Base-by-base conservation (phyloP, 345 rosid species). In the Melastoma malabathricum region DNA sequence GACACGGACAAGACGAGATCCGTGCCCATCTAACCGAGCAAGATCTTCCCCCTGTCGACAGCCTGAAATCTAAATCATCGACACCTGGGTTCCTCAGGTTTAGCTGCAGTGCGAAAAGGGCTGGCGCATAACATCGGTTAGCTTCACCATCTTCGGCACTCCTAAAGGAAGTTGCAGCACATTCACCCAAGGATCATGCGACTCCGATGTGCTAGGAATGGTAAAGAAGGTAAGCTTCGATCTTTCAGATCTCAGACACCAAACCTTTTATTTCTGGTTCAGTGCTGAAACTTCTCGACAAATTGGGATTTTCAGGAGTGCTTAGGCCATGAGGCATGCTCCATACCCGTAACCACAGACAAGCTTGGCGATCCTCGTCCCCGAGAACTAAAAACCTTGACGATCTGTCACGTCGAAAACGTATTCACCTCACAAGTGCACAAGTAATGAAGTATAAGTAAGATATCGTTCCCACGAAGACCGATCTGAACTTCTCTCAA, bases 61-160 rank as follows among this genome's bases (percentile, higher is more conserved):
- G 73, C 14, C 78, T 82, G 89, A 66, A 60, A 64, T 59, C 69
- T 4, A 61, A 63, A 63, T 9, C 43, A 18, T 59, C 54, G 10
- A 15, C 58, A 46, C 63, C 44, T 65, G 50, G 14, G 64, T 20
- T 45, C 81, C 82, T n/a, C 61, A 70, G 67, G 73, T 73, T 58
- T 76, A 54, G 46, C 58, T 82, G 44, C 17, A 47, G 20, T 82
- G 89, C 57, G 82, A 78, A 47, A 53, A 44, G 57, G 82, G 84
- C 46, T 78, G 84, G 89, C 75, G 2, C 62, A 76, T 78, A 59
- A 45, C 69, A 52, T 56, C 71, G 1, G 51, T 82, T 50, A 70
- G 44, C 56, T 82, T 78, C 53, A 80, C 82, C n/a, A 70, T 80
- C 61, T 78, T 69, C 19, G 89, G 84, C 46, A 65, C 67, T 66